Evolutionary conservation across 1,139 yeast species (phyloP).

Genomic region (Chernovozyma sophiae-reginae): DNA sequence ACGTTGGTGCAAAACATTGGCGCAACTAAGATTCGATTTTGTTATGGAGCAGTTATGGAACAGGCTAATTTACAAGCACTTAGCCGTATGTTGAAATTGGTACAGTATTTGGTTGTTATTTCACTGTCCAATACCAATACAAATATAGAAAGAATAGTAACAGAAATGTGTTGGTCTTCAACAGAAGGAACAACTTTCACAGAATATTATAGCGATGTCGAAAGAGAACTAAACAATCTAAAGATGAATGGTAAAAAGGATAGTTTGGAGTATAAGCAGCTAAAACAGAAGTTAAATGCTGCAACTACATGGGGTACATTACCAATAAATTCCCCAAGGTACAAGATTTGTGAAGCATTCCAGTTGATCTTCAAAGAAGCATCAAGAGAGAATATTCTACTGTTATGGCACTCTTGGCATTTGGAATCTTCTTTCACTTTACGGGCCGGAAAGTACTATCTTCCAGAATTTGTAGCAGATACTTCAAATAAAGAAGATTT

Average conservation of each 20-base stretch:
- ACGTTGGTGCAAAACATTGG: conserved; percentile 1
- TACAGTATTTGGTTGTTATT: conserved; percentile 10
- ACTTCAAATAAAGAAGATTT: conserved; percentile 2
- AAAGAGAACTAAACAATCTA: conserved; percentile 2
- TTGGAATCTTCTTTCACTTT: not conserved
- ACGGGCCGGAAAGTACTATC: not conserved
- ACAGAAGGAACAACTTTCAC: conserved; percentile 24
- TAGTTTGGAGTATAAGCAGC: conserved; percentile 2
- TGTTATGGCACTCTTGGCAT: not conserved
- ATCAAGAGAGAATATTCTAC: not conserved
- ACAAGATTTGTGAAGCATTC: conserved; percentile 15
- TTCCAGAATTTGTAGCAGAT: conserved; percentile 1
- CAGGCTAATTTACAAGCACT: conserved; percentile 26
- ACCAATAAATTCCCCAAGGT: conserved; percentile 23
- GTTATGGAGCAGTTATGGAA: conserved; percentile 29
- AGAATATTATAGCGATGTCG: conserved; percentile 13
- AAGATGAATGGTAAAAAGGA: not conserved
- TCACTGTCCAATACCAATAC: not conserved
- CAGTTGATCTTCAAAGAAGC: not conserved
- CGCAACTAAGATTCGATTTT: conserved; percentile 15
- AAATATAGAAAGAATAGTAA: conserved; percentile 10
- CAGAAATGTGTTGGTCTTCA: conserved; percentile 33
- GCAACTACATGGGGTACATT: conserved; percentile 19
- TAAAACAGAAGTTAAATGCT: conserved; percentile 8
- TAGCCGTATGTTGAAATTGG: conserved; percentile 18